phyloP scores from a whole-genome alignment of 1,284 basidiomycete genomes.

The Puccinia novopanici region DNA sequence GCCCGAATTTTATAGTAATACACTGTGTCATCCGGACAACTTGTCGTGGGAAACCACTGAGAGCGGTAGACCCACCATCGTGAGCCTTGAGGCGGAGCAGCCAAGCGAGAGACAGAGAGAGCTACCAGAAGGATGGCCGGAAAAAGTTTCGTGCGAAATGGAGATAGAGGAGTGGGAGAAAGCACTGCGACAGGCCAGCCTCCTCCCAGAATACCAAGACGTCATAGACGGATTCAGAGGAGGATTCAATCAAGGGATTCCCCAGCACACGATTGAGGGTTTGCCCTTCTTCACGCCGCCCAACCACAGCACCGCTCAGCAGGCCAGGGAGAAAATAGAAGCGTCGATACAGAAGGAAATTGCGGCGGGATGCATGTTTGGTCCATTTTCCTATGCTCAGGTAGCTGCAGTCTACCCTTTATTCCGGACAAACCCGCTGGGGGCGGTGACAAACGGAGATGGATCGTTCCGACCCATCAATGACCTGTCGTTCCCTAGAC shows the following conservation, averaged over 20 bases:
- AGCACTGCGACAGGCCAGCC: background rate
- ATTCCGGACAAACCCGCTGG: constrained; percentile 9
- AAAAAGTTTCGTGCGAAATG: background rate
- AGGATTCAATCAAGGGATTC: constrained; percentile 17
- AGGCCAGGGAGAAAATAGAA: background rate
- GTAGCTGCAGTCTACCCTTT: background rate
- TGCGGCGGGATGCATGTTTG: background rate
- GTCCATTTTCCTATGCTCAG: background rate
- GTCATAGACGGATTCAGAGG: background rate
- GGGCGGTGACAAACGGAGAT: constrained; percentile 13
- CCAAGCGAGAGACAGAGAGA: no score
- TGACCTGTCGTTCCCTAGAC: background rate
- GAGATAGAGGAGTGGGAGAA: background rate
- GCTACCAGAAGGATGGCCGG: background rate
- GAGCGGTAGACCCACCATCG: no score
- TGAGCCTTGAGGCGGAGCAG: no score
- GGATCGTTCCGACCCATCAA: constrained; percentile 13
- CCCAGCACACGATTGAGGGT: background rate
- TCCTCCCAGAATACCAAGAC: background rate
- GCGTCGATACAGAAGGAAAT: background rate
- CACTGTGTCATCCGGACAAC: no score
- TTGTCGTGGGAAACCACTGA: no score
- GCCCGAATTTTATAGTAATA: no score
- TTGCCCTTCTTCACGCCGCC: background rate
- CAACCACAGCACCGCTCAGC: background rate